Base-by-base conservation (phyloP, 225 moss, liverwort and hornwort genomes). In the Neckera pumila region DNA sequence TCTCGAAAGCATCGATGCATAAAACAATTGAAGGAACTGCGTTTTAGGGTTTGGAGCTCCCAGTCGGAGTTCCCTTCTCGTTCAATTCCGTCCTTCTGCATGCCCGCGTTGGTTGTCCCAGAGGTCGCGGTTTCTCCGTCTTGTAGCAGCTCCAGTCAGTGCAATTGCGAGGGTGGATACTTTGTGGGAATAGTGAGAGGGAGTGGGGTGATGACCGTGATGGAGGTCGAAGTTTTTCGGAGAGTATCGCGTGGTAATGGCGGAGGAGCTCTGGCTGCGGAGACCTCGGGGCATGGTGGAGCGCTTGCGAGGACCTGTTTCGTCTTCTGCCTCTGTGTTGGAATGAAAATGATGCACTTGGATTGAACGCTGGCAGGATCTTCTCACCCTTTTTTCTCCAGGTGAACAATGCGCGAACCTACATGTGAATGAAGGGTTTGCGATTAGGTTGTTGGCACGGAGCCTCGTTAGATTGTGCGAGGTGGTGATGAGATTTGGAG, bases 21-120 rank as follows among this genome's bases (percentile, higher is more conserved):
- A 10, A 45, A 60, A 12, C 30, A 47, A 38, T 62, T 30, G 62
- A 64, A 31, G 6, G 42, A 79, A 42, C 62, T 62, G 9, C 34
- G 56, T 75, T 66, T 89, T 89, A 89, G 89, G 89, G 84, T 89
- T 89, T 89, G 84, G 84, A 79, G 85, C 89, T 88, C 84, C 8
- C 38, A 11, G 7, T 20, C 61, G 19, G 75, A 65, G 38, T 45
- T 36, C 12, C 27, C n/a, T 7, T 47, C 23, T 47, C 47, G 49
- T 47, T 49, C 69, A 49, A 66, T 58, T 88, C 69, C 47, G 67
- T 78, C 77, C 36, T 78, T 54, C 58, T 20, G 82, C 88, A 78
- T 66, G n/a, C 77, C 47, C 58, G 67, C 22, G 21, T 64, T 60
- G 36, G 76, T 76, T 76, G 5, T 83, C 7, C 18, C 17, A 7